Percentiles rank a stretch among this genome's conserved stretches.
Conservation (phyloP, 768 basidiomycete genomes). For the Dentipellis fragilis region DNA sequence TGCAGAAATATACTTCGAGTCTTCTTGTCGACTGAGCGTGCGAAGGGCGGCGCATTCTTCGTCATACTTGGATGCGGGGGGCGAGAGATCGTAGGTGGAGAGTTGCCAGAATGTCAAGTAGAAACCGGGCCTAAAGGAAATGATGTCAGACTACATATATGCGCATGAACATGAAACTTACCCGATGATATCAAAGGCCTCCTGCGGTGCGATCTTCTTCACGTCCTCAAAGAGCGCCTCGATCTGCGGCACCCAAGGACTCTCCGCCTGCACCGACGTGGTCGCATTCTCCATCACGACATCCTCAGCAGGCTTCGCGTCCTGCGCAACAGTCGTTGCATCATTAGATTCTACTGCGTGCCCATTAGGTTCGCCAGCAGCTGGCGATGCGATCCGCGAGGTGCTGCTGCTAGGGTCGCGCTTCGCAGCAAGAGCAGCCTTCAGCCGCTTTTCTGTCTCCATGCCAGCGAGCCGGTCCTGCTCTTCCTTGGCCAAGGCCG, state of each 20-base stretch:
- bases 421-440: constrained; percentile 71
- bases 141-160: neutral
- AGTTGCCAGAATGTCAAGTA: constrained; percentile 97
- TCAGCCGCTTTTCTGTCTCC: constrained; percentile 73
- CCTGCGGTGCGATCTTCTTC: constrained; percentile 58
- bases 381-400: constrained; percentile 60
- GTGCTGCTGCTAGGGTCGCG: constrained; percentile 48
- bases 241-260: constrained; percentile 75
- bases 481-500: constrained; percentile 55
- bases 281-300: constrained; percentile 43
- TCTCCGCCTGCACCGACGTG: constrained; percentile 25
- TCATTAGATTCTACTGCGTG: neutral
- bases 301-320: constrained; percentile 24
- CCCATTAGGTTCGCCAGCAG: constrained; percentile 17
- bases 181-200: constrained; percentile 60
- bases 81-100: constrained; percentile 79
- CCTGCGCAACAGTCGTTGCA: constrained; percentile 2
- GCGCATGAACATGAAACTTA: constrained; percentile 27
- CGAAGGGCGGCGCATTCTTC: constrained; percentile 59
- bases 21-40: constrained; percentile 58
- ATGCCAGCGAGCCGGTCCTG: constrained; percentile 61
- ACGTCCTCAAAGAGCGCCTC: constrained; percentile 67
- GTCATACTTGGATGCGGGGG: constrained; percentile 70
- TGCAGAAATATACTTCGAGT: constrained; percentile 48
- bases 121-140: constrained; percentile 64